Conservation (phyloP, 257 asterid species). For the Avicennia marina region DNA sequence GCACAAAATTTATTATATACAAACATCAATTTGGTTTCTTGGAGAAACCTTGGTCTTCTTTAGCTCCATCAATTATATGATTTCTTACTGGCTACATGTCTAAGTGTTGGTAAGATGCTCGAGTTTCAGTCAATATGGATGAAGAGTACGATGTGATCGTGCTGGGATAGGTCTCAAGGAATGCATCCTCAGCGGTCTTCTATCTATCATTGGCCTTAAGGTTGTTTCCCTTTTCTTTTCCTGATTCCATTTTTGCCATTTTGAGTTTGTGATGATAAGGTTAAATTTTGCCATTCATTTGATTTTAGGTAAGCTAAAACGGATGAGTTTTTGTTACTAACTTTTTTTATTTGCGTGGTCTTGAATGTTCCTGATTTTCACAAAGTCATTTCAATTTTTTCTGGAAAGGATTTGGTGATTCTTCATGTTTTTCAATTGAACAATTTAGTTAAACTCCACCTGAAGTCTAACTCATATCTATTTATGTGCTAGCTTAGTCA, state of each 20-base stretch:
- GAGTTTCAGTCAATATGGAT: conserved; percentile 35
- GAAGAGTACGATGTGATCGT: conserved; percentile 68
- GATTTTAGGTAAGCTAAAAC: too few relatives aligned
- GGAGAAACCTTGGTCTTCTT: too few relatives aligned
- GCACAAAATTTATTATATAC: too few relatives aligned
- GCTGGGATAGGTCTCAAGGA: conserved; percentile 66
- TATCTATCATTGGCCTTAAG: conserved; percentile 62
- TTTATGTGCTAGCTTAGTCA: too few relatives aligned
- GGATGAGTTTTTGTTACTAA: too few relatives aligned
- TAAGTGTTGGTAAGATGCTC: conserved; percentile 1
- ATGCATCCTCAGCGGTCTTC: conserved; percentile 70
- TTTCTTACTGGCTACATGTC: too few relatives aligned
- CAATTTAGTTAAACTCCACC: conserved; percentile 6
- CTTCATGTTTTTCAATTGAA: not conserved
- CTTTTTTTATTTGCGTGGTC: too few relatives aligned
- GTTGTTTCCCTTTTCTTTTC: conserved; percentile 11
- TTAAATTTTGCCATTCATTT: too few relatives aligned
- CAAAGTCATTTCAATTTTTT: not conserved
- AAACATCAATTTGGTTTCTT: too few relatives aligned
- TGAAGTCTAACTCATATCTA: not conserved
- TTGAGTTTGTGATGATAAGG: too few relatives aligned
- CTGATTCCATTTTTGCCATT: not conserved
- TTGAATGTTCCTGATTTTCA: too few relatives aligned
- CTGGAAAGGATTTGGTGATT: conserved; percentile 13
- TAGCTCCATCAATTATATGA: too few relatives aligned